phyloP scores from a whole-genome alignment of 345 rosid genomes.

The Syzygium oleosum region DNA sequence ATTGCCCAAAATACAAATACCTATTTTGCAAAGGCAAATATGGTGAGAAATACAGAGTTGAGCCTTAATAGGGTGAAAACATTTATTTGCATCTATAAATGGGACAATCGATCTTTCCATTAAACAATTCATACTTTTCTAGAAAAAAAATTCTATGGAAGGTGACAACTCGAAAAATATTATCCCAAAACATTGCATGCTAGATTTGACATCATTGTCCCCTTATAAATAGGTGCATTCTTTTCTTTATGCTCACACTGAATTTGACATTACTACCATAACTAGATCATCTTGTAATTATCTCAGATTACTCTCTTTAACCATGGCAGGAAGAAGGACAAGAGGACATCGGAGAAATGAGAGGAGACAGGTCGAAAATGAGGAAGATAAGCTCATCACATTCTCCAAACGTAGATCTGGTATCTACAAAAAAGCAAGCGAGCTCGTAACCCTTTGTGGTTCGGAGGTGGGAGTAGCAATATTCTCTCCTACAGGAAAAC shows the following conservation, averaged over 20 bases:
- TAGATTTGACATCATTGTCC: not conserved
- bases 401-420: not conserved
- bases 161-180: not conserved
- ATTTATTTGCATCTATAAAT: not conserved
- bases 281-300: not conserved
- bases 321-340: not conserved
- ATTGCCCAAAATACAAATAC: not conserved
- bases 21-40: not conserved
- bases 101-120: not conserved
- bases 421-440: not conserved
- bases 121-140: not conserved
- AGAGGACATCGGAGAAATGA: not conserved
- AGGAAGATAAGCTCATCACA: not conserved
- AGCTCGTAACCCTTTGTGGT: not conserved
- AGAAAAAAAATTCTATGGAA: not conserved
- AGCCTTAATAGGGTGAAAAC: not conserved
- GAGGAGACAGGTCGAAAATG: not conserved
- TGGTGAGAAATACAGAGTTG: not conserved
- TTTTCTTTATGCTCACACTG: not conserved
- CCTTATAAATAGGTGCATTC: not conserved
- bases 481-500: not conserved
- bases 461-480: not conserved
- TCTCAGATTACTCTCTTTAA: not conserved
- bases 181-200: not conserved
- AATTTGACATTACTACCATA: not conserved